These are phyloP conservation scores for Gloeostereum incarnatum DNA, from an alignment of 768 basidiomycete genomes.

Conservation along the genomic window DNA sequence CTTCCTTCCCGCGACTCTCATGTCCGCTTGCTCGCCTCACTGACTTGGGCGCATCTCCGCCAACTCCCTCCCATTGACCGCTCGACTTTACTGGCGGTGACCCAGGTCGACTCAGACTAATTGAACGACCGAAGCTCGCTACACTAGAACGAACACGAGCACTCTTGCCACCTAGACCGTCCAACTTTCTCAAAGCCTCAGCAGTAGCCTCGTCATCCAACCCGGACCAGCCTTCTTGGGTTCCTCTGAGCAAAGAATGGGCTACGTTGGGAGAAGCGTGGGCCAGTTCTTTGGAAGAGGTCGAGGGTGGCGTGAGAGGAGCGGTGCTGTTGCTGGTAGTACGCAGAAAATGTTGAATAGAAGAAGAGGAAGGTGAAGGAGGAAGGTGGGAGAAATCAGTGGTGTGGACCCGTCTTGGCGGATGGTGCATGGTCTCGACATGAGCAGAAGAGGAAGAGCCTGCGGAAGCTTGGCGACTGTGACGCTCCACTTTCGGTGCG, in stretches of 20 bases:
- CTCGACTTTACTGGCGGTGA: constrained; percentile 61
- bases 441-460: constrained; percentile 55
- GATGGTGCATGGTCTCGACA: constrained; percentile 29
- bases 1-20: constrained; percentile 6
- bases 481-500: constrained; percentile 29
- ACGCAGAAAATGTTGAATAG: constrained; percentile 76
- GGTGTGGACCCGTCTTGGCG: constrained; percentile 56
- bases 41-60: constrained; percentile 25
- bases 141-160: constrained; percentile 73
- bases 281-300: constrained; percentile 31
- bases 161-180: constrained; percentile 74
- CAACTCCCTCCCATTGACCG: constrained; percentile 72
- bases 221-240: constrained; percentile 84
- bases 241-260: constrained; percentile 78
- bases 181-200: constrained; percentile 87
- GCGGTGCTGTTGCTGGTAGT: constrained; percentile 36
- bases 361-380: constrained; percentile 85
- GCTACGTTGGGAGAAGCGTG: constrained; percentile 60
- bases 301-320: constrained; percentile 26
- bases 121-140: constrained; percentile 58
- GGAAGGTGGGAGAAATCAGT: constrained; percentile 86
- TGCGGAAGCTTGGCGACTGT: constrained; percentile 58
- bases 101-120: constrained; percentile 59
- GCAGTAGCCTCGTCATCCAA: constrained; percentile 84
- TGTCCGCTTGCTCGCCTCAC: constrained; percentile 16